Evolutionary conservation across 139 green algal genomes (phyloP).

Genomic region (Trebouxia sp.): DNA sequence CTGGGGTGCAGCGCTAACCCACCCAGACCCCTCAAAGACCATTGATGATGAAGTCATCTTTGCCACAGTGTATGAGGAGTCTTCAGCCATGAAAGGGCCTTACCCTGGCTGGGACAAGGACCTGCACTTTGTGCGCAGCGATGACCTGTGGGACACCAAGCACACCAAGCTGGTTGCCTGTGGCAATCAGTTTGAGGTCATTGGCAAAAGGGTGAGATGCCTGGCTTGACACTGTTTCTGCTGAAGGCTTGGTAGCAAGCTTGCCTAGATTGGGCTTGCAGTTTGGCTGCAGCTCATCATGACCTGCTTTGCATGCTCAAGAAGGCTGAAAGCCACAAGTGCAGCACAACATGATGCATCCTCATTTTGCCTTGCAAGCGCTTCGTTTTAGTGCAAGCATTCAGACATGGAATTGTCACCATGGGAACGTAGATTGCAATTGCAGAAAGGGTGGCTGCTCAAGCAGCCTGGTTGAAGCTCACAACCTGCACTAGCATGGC

Average conservation of each 20-base stretch:
- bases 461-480: too few species aligned
- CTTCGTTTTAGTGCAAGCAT: too few species aligned
- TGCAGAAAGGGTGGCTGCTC: too few species aligned
- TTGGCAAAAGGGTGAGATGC: constrained; percentile 34
- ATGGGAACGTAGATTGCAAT: too few species aligned
- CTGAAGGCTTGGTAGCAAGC: background rate
- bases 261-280: background rate
- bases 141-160: constrained; percentile 73
- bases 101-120: constrained; percentile 84
- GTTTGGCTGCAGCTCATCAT: background rate
- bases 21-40: background rate
- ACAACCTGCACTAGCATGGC: too few species aligned
- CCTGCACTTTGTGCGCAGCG: constrained; percentile 81
- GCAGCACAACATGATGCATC: too few species aligned
- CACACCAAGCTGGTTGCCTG: constrained; percentile 71
- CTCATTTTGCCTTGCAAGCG: too few species aligned
- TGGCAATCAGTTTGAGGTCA: constrained; percentile 93
- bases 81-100: constrained; percentile 44
- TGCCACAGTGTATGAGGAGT: constrained; percentile 80
- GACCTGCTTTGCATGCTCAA: too few species aligned
- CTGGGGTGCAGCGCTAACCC: constrained; percentile 69
- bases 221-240: too few species aligned
- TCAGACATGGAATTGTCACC: too few species aligned
- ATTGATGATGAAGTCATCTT: constrained; percentile 72
- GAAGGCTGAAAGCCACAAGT: too few species aligned